A percentile compares a stretch with the other conserved stretches of the same genome.
Evolutionary conservation across 2,329 filamentous ascomycete genomes (phyloP).

Genomic region (Colletotrichum agaves): DNA sequence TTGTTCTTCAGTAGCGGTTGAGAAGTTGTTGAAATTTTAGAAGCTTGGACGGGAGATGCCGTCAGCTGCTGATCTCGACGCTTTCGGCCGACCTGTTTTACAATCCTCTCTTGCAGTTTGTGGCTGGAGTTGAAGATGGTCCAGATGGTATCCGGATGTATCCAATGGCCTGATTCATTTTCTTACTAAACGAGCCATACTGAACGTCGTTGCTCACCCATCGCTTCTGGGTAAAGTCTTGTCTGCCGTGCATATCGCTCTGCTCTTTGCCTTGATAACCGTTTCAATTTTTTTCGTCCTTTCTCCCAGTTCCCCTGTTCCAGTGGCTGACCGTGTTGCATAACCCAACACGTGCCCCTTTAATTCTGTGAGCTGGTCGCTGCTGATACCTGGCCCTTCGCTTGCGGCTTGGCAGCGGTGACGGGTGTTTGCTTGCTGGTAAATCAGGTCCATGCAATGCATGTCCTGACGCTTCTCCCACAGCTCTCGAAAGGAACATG

Average conservation of each 20-base stretch:
- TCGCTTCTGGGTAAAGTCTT: background rate
- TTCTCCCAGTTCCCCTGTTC: background rate
- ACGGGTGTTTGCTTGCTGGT: background rate
- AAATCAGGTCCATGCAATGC: background rate
- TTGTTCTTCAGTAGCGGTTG: slow-evolving; percentile 1
- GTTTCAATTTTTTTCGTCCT: slow-evolving; percentile 9
- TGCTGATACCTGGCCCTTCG: background rate
- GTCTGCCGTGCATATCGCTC: background rate
- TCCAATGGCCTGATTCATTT: background rate
- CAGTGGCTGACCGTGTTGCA: background rate
- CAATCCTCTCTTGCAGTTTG: background rate
- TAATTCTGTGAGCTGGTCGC: background rate
- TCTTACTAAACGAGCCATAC: too few relatives aligned
- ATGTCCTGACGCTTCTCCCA: background rate
- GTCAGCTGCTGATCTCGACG: slow-evolving; percentile 20
- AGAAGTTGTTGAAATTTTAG: slow-evolving; percentile 1
- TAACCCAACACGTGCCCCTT: background rate
- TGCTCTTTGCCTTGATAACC: background rate
- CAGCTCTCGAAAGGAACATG: background rate
- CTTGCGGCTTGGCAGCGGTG: background rate
- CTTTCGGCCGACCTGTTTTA: background rate
- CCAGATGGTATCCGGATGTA: slow-evolving; percentile 6
- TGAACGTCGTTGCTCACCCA: slow-evolving; percentile 1
- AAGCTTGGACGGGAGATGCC: background rate
- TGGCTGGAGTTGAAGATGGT: background rate